Percentiles rank a stretch among this genome's conserved stretches.
These are phyloP conservation scores for Flaveria floridana DNA, from an alignment of 140 eudicot species.

Conservation along the genomic window DNA sequence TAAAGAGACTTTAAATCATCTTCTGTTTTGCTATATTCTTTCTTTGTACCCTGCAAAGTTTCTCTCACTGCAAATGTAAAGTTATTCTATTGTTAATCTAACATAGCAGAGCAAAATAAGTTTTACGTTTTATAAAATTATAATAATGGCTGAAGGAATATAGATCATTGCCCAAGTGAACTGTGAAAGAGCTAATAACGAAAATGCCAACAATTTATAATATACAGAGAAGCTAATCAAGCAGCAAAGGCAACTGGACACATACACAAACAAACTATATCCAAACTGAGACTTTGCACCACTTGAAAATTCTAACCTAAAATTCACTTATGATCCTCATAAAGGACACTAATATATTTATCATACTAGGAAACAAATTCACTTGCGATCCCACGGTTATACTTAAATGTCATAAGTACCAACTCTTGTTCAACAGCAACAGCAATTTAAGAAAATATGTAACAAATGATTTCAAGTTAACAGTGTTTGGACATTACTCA, in stretches of 20 bases:
- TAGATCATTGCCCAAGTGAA: background rate
- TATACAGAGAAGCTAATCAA: background rate
- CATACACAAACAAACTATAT: background rate
- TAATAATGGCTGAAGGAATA: background rate
- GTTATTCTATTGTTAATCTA: no score
- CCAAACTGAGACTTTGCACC: background rate
- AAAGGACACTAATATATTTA: background rate
- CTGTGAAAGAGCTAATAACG: background rate
- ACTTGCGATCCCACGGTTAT: background rate
- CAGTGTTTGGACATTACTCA: no score
- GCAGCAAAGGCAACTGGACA: background rate
- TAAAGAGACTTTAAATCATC: no score
- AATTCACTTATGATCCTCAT: background rate
- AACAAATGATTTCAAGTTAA: no score
- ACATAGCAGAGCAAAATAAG: background rate
- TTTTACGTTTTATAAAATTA: background rate
- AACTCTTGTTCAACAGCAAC: no score
- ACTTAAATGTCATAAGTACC: no score
- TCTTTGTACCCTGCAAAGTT: no score
- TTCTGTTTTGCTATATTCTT: no score
- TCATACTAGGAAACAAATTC: background rate
- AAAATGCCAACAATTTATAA: background rate
- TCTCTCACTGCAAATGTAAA: no score
- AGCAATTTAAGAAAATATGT: no score
- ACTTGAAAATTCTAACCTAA: background rate